Conservation (phyloP, 169 alveolate species). For the Prorocentrum cordatum region DNA sequence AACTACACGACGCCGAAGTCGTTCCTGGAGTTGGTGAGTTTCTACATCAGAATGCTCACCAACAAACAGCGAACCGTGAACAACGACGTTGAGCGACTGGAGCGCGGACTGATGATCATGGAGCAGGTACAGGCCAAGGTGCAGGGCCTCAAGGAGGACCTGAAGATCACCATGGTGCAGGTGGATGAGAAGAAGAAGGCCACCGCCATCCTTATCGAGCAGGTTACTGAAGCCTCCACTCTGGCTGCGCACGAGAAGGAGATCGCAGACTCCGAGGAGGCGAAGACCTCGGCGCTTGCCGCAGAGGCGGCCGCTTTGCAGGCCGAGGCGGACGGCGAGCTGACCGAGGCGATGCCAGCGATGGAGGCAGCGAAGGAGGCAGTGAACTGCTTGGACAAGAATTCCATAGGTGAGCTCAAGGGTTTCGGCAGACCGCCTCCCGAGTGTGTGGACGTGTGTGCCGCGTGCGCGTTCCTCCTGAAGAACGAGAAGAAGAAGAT, state of each 20-base stretch:
- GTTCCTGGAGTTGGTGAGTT: slow-evolving; percentile 88
- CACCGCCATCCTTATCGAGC: slow-evolving; percentile 83
- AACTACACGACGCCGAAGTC: slow-evolving; percentile 95
- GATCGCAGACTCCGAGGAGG: slow-evolving; percentile 86
- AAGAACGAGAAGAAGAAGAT: slow-evolving; percentile 86
- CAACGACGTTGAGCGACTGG: slow-evolving; percentile 80
- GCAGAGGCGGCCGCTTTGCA: slow-evolving; percentile 84
- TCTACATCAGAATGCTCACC: slow-evolving; percentile 84
- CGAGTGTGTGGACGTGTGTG: slow-evolving; percentile 86
- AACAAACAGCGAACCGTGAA: slow-evolving; percentile 75
- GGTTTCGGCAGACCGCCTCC: slow-evolving; percentile 88
- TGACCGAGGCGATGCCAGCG: slow-evolving; percentile 93
- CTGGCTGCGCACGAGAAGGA: slow-evolving; percentile 87
- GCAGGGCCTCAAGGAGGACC: slow-evolving; percentile 85
- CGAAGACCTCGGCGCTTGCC: slow-evolving; percentile 81
- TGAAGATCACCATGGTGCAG: slow-evolving; percentile 85
- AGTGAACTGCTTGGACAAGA: slow-evolving; percentile 88
- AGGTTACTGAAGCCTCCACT: slow-evolving; percentile 88
- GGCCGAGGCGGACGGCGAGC: slow-evolving; percentile 85
- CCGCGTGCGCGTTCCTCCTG: slow-evolving; percentile 86
- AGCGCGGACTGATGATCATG: slow-evolving; percentile 84
- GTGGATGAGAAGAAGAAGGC: slow-evolving; percentile 85
- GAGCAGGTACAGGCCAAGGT: slow-evolving; percentile 84
- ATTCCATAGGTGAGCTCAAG: slow-evolving; percentile 89
- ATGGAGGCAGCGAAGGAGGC: slow-evolving; percentile 84